Conservation (phyloP, 805 yeast species). For the Cyberlindnera samutprakarnensis region DNA sequence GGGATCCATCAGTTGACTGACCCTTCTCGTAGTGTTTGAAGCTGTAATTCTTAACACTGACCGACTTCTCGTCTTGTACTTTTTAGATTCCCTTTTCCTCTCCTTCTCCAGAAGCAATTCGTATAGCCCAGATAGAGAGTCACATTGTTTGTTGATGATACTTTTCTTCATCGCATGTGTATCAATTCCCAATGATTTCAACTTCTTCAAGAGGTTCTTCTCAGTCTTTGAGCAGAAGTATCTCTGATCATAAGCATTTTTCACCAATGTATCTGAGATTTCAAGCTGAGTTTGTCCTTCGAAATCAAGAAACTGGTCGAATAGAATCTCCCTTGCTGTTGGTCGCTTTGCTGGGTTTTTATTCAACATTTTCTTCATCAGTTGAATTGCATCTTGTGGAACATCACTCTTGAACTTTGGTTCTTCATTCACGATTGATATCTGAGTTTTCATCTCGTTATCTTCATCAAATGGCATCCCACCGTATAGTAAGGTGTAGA, state of each 20-base stretch:
- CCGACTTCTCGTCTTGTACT: constrained; percentile 27
- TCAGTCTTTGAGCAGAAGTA: constrained; percentile 59
- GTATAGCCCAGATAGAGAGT: constrained; percentile 71
- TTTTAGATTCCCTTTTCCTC: constrained; percentile 23
- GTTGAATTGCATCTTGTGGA: constrained; percentile 39
- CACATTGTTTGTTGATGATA: constrained; percentile 53
- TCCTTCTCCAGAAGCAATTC: constrained; percentile 51
- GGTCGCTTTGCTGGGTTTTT: constrained; percentile 68
- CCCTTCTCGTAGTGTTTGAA: constrained; percentile 22
- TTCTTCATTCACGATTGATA: constrained; percentile 53
- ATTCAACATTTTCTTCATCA: constrained; percentile 47
- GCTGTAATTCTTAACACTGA: constrained; percentile 24
- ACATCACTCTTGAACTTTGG: constrained; percentile 48
- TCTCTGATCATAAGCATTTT: constrained; percentile 27
- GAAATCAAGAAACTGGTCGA: constrained; percentile 41
- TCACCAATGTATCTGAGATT: constrained; percentile 28
- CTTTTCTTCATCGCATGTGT: constrained; percentile 50
- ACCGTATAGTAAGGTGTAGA: constrained; percentile 79
- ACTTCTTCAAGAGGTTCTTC: constrained; percentile 47
- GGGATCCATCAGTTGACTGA: constrained; percentile 21
- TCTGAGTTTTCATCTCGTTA: constrained; percentile 53
- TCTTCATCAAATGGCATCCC: constrained; percentile 89
- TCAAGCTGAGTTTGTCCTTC: constrained; percentile 36
- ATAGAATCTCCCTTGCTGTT: constrained; percentile 40
- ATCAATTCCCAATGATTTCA: constrained; percentile 58